Evolutionary conservation across 1,284 basidiomycete genomes (phyloP), one percentile per base, ranked within the genome.

Genomic region (Puccinia triticina): DNA sequence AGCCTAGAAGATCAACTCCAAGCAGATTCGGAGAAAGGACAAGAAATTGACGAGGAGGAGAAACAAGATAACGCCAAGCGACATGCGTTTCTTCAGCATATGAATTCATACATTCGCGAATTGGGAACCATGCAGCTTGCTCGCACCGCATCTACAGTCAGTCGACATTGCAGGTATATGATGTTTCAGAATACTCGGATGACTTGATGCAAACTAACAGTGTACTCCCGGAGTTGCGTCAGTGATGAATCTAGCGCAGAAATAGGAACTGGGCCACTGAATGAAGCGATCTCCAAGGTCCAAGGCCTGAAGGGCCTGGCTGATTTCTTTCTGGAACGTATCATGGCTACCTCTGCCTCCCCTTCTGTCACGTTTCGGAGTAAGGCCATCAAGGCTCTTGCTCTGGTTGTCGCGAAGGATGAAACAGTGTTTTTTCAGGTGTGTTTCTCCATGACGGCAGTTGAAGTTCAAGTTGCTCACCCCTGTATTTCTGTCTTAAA

Each of bases 361-460:
- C 57, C 81, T 16, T 74, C 73, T 40, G 81, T 77, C 40, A 82
- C 73, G 14, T 82, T 82, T 50, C 73, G 81, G 2, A 77, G 81
- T 57, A 82, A 82, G 75, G 73, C 81, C 26, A 76, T 82, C 74
- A 76, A 77, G 53, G 81, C 81, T 71, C 53, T 82, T 26, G 81
- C 71, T 32, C 50, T 82, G 18, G 74, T 82, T 53, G 66, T 82
- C 26, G 81, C 81, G 1, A 64, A 82, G 61, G 81, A 82, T 61
- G 73, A 76, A 77, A 71, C 61, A 32, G 64, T 82, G 34, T 77
- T 82, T 43, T 43, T 75, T 48, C 74, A 67, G 74, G 81, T 82
- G 34, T 32, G 50, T 53, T 29, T 59, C 32, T 26, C 34, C 48
- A 18, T 29, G 26, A 53, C 71, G 32, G 71, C 71, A 34, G 29